Base-by-base conservation (phyloP, 208 protist species). In the Crithidia brevicula region DNA sequence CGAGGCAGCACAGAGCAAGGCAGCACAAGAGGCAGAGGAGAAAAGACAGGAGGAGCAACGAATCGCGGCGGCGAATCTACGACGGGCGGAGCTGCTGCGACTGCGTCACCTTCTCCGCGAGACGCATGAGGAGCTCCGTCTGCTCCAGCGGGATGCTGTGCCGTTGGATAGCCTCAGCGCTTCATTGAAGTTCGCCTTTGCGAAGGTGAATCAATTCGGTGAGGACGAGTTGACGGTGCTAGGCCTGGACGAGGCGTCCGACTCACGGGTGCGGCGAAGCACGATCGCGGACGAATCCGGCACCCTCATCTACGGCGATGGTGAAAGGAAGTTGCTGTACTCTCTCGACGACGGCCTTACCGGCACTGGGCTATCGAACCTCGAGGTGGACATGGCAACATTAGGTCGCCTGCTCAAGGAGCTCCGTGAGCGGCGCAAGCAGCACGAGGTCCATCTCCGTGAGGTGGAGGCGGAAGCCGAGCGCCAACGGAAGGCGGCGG, bases 321-420 rank as follows among this genome's bases (percentile, higher is more conserved):
- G 25, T 25, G 56, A 42, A 38, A 0, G 18, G 46, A 11, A 25
- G 56, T 23, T 58, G 20, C 22, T 36, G 3, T 4, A 16, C 15
- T 18, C 40, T 16, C 6, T 31, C 2, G 28, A 42, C 25, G 47
- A 40, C 15, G 60, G 3, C 7, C 18, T 7, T 13, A 40, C 30
- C 22, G 47, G 42, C 34, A 27, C 56, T 33, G 36, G 13, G n/a
- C 5, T 46, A n/a, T 22, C 42, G 3, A 47, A 33, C 22, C 42
- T 18, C 11, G 42, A 49, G 22, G 53, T 56, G n/a, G 40, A 67
- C 22, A 42, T 18, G 30, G 66, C 59, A 1, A 54, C 60, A 34
- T 33, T 74, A 33, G 34, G 63, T 51, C 69, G 68, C 9, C 52
- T 74, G 16, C 30, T 67, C 33, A 11, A 20, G 18, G 66, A 61